Percentiles rank a stretch among this genome's conserved stretches.
Evolutionary conservation across 441 rosid genomes (phyloP).

Genomic region (Erodium moschatum): DNA sequence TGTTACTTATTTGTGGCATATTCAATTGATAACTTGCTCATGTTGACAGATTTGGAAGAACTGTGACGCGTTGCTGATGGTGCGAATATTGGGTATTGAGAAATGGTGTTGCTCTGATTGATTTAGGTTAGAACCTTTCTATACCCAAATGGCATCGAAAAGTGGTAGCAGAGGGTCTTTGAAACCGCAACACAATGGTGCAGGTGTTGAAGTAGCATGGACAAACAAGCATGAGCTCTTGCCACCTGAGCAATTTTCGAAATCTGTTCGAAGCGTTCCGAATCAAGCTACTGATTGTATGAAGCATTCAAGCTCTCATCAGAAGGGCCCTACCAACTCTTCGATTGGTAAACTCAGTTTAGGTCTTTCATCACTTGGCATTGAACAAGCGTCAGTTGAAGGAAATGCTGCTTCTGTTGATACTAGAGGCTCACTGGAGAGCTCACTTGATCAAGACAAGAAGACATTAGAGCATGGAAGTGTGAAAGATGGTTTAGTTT

Average conservation of each 20-base stretch:
- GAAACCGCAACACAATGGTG: neutral
- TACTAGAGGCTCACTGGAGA: constrained; percentile 33
- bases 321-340: constrained; percentile 25
- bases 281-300: neutral
- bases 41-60: neutral
- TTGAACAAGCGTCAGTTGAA: constrained; percentile 26
- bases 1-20: neutral
- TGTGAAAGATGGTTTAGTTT: constrained; percentile 58
- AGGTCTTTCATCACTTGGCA: constrained; percentile 28
- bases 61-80: constrained; percentile 15
- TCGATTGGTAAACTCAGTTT: constrained; percentile 37
- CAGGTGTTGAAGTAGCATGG: neutral
- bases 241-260: neutral
- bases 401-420: constrained; percentile 33
- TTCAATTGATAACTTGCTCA: neutral
- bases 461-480: constrained; percentile 51
- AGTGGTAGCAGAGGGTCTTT: neutral
- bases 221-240: neutral
- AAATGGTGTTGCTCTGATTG: neutral
- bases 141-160: neutral
- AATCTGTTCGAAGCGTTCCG: neutral
- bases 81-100: neutral
- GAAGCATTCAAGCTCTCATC: neutral
- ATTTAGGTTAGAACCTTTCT: neutral
- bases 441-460: constrained; percentile 45